Conservation (phyloP, 2,329 filamentous ascomycete species). For the Beauveria brongniartii region DNA sequence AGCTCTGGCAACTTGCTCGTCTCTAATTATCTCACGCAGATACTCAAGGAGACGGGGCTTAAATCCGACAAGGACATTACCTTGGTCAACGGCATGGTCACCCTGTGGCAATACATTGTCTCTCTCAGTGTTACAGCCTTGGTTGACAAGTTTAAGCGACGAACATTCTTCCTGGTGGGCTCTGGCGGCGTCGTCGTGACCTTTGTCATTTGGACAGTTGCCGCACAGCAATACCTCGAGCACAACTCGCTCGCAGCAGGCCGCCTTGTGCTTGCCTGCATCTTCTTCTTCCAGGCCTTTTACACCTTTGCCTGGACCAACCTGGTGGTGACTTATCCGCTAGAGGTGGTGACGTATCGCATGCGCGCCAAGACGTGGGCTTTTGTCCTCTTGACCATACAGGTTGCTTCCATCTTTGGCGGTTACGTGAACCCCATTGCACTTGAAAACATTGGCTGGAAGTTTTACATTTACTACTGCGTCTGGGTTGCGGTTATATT, state of each 20-base stretch:
- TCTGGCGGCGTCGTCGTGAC: constrained; percentile 30
- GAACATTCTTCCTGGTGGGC: constrained; percentile 30
- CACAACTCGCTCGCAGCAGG: constrained; percentile 22
- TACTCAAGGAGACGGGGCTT: constrained; percentile 31
- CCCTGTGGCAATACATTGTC: constrained; percentile 35
- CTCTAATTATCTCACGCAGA: constrained; percentile 33
- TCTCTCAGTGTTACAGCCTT: constrained; percentile 28
- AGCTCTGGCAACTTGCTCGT: constrained; percentile 33
- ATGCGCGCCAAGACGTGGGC: constrained; percentile 35
- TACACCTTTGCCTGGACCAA: constrained; percentile 37
- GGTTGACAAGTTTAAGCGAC: constrained; percentile 29
- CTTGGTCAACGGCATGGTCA: constrained; percentile 33
- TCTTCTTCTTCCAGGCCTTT: constrained; percentile 34
- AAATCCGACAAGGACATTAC: constrained; percentile 30
- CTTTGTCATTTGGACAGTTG: constrained; percentile 32
- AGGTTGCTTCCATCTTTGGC: constrained; percentile 29
- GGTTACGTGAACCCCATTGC: constrained; percentile 33
- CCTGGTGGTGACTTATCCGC: constrained; percentile 33
- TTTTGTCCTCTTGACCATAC: constrained; percentile 32
- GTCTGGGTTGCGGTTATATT: constrained; percentile 31
- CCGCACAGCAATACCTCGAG: constrained; percentile 30
- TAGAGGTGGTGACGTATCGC: constrained; percentile 33
- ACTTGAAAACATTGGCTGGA: constrained; percentile 30
- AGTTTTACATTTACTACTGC: constrained; percentile 34
- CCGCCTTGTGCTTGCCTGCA: constrained; percentile 30